These are phyloP conservation scores for Malus asiatica DNA, from an alignment of 306 rosid species.

Conservation along the genomic window DNA sequence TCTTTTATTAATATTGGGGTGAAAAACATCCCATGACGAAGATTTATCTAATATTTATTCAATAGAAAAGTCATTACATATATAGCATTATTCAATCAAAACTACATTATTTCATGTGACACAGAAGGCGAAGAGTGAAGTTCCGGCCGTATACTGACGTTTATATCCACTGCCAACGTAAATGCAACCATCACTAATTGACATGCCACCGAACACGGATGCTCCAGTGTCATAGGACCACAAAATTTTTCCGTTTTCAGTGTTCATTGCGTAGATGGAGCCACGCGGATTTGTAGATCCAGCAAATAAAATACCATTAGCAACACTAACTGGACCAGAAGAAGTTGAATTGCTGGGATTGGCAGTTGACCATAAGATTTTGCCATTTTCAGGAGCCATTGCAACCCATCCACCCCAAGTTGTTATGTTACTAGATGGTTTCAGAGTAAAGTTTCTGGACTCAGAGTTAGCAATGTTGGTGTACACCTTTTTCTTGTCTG, in stretches of 20 bases:
- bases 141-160: not conserved
- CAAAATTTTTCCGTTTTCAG: conserved; percentile 25
- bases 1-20: too few species aligned
- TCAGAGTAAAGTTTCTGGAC: conserved; percentile 28
- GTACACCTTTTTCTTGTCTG: conserved; percentile 40
- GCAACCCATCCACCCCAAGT: conserved; percentile 55
- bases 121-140: conserved; percentile 5
- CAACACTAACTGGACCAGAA: conserved; percentile 41
- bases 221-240: conserved; percentile 37
- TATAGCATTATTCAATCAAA: not conserved
- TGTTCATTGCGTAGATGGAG: conserved; percentile 30
- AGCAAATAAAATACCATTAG: conserved; percentile 44
- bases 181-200: conserved; percentile 49
- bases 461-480: conserved; percentile 40
- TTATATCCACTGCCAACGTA: conserved; percentile 26
- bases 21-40: too few species aligned
- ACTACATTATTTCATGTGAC: not conserved
- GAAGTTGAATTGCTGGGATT: conserved; percentile 23
- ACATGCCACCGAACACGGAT: conserved; percentile 48
- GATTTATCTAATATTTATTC: too few species aligned
- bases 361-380: conserved; percentile 38
- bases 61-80: too few species aligned
- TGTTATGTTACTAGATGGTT: conserved; percentile 29
- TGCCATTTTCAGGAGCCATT: conserved; percentile 34
- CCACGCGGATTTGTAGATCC: conserved; percentile 35